Conservation (phyloP, 2,329 filamentous ascomycete genomes). For the Venturia carpophila region DNA sequence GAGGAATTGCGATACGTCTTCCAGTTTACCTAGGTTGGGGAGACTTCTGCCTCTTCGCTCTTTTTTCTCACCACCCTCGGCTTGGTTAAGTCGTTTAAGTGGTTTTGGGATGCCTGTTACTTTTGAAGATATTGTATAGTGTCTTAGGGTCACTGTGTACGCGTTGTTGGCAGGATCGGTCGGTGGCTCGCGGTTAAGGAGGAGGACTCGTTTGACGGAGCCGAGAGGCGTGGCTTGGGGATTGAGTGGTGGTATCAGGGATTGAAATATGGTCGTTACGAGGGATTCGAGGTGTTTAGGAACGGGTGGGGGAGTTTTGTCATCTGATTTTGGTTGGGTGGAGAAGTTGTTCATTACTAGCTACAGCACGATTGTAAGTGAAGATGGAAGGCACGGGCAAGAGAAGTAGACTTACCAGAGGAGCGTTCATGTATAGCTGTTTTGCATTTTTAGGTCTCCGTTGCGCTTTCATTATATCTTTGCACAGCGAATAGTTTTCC, state of each 20-base stretch:
- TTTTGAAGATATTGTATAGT: slow-evolving; percentile 92
- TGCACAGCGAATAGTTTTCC: slow-evolving; percentile 88
- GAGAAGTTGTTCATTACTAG: slow-evolving; percentile 98
- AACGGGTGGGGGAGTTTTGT: slow-evolving; percentile 57
- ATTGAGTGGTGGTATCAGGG: slow-evolving; percentile 90
- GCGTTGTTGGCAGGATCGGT: slow-evolving; percentile 31
- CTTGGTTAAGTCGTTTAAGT: slow-evolving; percentile 74
- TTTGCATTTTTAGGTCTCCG: slow-evolving; percentile 73
- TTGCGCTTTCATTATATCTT: slow-evolving; percentile 77
- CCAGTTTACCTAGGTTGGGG: slow-evolving; percentile 81
- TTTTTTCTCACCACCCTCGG: slow-evolving; percentile 61
- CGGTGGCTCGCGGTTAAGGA: slow-evolving; percentile 70
- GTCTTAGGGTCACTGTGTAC: slow-evolving; percentile 79
- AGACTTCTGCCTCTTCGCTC: slow-evolving; percentile 41
- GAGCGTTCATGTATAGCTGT: slow-evolving; percentile 74
- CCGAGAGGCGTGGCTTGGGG: slow-evolving; percentile 82
- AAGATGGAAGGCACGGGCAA: neutral
- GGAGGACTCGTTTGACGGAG: slow-evolving; percentile 83
- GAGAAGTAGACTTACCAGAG: slow-evolving; percentile 50
- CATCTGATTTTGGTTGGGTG: slow-evolving; percentile 33
- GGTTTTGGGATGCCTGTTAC: slow-evolving; percentile 76
- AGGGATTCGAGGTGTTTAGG: slow-evolving; percentile 91
- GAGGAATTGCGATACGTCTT: slow-evolving; percentile 92
- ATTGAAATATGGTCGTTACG: slow-evolving; percentile 90
- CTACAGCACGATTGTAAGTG: slow-evolving; percentile 30